Percentiles rank a stretch among this genome's conserved stretches.
Conservation (phyloP, 202 grass and related monocot species). For the Cymbopogon flexuosus region DNA sequence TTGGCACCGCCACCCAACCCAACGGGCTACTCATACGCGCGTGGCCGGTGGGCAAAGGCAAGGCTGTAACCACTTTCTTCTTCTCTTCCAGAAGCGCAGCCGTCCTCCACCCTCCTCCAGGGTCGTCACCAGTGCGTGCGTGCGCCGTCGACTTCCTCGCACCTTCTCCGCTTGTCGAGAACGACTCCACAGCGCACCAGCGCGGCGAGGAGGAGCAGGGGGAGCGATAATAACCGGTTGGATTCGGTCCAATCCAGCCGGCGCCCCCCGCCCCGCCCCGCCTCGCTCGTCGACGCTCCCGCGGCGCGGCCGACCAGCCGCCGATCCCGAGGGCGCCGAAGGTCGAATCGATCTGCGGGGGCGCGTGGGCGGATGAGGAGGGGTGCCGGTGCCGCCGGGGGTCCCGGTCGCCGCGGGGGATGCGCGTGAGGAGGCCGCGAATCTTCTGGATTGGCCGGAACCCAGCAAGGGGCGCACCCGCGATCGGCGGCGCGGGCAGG, state of each 20-base stretch:
- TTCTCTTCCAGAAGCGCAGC: constrained; percentile 5
- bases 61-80: constrained; percentile 16
- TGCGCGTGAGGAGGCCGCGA: constrained; percentile 30
- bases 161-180: constrained; percentile 17
- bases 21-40: background rate
- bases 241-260: constrained; percentile 22
- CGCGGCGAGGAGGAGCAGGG: background rate
- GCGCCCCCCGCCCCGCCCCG: background rate
- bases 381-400: background rate
- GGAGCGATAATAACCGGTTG: background rate
- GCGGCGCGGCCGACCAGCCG: background rate
- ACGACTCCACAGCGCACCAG: background rate
- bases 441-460: constrained; percentile 27
- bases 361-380: background rate
- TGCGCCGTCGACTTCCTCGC: constrained; percentile 35
- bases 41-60: background rate
- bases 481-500: background rate
- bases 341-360: background rate
- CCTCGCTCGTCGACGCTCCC: background rate
- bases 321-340: background rate
- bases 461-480: background rate
- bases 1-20: background rate
- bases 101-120: background rate
- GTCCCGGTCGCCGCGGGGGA: background rate
- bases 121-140: background rate